These are phyloP conservation scores for Zangia roseola DNA, from an alignment of 768 basidiomycete genomes.

Conservation along the genomic window DNA sequence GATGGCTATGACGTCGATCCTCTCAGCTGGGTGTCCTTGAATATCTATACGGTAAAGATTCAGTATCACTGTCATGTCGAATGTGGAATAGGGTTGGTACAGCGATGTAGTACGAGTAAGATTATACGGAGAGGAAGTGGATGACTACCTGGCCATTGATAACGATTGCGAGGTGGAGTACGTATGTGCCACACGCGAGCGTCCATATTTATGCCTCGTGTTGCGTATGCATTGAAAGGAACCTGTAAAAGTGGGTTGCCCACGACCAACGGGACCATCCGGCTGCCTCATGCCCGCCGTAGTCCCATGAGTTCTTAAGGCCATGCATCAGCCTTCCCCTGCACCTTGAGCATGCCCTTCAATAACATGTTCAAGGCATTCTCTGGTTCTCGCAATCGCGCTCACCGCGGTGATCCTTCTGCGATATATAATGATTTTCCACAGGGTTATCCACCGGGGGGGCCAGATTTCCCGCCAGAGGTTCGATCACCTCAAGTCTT, in stretches of 20 bases:
- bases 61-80: not conserved
- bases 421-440: slow-evolving; percentile 25
- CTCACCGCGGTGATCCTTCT: slow-evolving; percentile 23
- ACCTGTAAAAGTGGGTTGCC: too few relatives aligned
- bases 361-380: slow-evolving; percentile 38
- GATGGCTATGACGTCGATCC: not conserved
- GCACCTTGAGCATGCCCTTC: slow-evolving; percentile 34
- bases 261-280: slow-evolving; percentile 11
- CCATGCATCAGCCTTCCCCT: slow-evolving; percentile 16
- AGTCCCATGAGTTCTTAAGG: slow-evolving; percentile 28
- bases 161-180: not conserved
- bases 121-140: not conserved
- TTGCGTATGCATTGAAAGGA: slow-evolving; percentile 2
- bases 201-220: slow-evolving; percentile 1
- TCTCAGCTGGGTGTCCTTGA: not conserved
- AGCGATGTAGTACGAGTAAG: not conserved
- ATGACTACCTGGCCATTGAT: not conserved
- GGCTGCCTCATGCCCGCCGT: slow-evolving; percentile 28
- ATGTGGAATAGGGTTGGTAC: not conserved
- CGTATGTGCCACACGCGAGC: not conserved
- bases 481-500: slow-evolving; percentile 21
- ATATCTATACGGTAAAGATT: not conserved
- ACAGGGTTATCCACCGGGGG: slow-evolving; percentile 28
- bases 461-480: slow-evolving; percentile 23
- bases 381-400: slow-evolving; percentile 32